Evolutionary conservation across 1,284 basidiomycete species (phyloP).

Genomic region (Golubevia sp.): DNA sequence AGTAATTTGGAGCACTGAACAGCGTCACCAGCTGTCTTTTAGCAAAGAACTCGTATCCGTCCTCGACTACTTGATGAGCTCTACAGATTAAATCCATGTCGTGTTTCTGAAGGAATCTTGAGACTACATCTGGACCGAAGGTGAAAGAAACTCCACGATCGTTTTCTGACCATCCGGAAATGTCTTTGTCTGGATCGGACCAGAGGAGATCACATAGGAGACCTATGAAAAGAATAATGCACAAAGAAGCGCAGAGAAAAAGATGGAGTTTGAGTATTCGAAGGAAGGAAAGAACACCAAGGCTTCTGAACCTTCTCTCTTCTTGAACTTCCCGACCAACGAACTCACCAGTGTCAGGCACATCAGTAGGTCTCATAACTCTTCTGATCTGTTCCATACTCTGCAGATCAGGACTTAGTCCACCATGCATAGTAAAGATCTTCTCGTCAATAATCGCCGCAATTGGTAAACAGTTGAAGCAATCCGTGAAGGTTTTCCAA

Average conservation of each 20-base stretch:
- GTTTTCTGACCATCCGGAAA: slow-evolving; percentile 99
- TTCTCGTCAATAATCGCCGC: slow-evolving; percentile 97
- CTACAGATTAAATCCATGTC: slow-evolving; percentile 99
- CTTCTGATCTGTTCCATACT: slow-evolving; percentile 99
- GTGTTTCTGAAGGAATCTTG: slow-evolving; percentile 96
- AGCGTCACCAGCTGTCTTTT: slow-evolving; percentile 95
- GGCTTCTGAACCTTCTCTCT: not conserved
- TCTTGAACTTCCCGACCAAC: no score
- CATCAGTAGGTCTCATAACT: slow-evolving; percentile 98
- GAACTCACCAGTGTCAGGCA: slow-evolving; percentile 88
- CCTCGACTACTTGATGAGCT: slow-evolving; percentile 98
- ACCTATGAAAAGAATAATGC: slow-evolving; percentile 64
- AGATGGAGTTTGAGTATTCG: no score
- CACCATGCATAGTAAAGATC: slow-evolving; percentile 87
- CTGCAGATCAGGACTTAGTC: slow-evolving; percentile 92
- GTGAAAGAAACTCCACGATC: slow-evolving; percentile 97
- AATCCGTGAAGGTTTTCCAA: slow-evolving; percentile 97
- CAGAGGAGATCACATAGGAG: slow-evolving; percentile 94
- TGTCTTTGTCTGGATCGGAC: slow-evolving; percentile 99
- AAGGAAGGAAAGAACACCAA: not conserved
- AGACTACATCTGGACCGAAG: slow-evolving; percentile 98
- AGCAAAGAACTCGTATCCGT: slow-evolving; percentile 98
- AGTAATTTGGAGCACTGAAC: slow-evolving; percentile 98
- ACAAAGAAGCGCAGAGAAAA: not conserved
- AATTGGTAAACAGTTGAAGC: slow-evolving; percentile 93